Base-by-base conservation (phyloP, 768 basidiomycete species). In the Suillus lakei region DNA sequence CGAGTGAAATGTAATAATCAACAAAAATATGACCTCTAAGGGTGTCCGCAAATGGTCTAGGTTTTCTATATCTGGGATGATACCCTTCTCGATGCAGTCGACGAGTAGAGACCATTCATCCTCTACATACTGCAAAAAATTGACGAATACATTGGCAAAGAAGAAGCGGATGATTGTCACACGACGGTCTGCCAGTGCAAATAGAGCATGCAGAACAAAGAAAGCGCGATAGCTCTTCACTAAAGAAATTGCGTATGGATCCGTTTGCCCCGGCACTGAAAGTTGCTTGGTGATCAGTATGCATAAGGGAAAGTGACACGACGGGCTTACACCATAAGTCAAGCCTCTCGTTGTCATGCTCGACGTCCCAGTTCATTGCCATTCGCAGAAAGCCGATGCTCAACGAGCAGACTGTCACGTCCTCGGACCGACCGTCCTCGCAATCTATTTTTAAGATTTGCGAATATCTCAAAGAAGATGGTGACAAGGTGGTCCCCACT, bases 141-240 rank as follows among this genome's bases (percentile, higher is more conserved):
- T 69, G 3, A 68, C 15, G 23, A 72, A 67, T 16, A 61, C 16
- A 2, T 67, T 64, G 28, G 61, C 48, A 10, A 71, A 70, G 1
- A 62, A 30, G 16, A 58, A 18, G 1, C 2, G 3, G 26, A 74
- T 63, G 5, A 1, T 26, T 1, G 23, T 18, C 13, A 74, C 4
- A 6, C 65, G 36, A n/a, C 44, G 48, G 30, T 34, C 39, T 8
- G 58, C 48, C 9, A 74, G 64, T 56, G 67, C 68, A 60, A 74
- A 73, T 9, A 73, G 65, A 9, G 68, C 69, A n/a, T 73, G 68
- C 5, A 74, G 68, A 30, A 68, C 36, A 12, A 71, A 34, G 43
- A 71, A 72, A 2, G 73, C 66, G 3, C 67, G 68, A 46, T 68
- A 53, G 12, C 67, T 18, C 12, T 39, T 26, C 0, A 74, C 63